phyloP scores from a whole-genome alignment of 2,329 filamentous ascomycete species.

The Arachnomyces sp. region DNA sequence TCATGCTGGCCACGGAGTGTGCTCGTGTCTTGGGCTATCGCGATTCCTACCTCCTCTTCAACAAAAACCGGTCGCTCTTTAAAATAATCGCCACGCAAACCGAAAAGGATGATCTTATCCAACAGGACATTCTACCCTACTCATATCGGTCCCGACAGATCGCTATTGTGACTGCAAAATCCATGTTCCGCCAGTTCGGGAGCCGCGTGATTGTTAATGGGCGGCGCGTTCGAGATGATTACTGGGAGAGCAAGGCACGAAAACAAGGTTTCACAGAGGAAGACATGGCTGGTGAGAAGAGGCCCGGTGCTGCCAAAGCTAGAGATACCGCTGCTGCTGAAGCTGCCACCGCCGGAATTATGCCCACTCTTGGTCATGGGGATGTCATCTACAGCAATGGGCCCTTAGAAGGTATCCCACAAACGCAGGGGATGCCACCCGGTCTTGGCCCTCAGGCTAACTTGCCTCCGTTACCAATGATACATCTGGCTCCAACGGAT shows the following conservation, averaged over 20 bases:
- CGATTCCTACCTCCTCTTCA: slow-evolving; percentile 96
- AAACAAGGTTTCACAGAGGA: slow-evolving; percentile 98
- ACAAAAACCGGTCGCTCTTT: slow-evolving; percentile 92
- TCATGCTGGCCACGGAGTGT: slow-evolving; percentile 98
- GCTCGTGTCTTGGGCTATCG: slow-evolving; percentile 87
- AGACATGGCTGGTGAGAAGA: slow-evolving; percentile 89
- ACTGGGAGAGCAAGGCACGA: slow-evolving; percentile 94
- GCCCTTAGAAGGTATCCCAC: slow-evolving; percentile 58
- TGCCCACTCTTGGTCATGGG: slow-evolving; percentile 61
- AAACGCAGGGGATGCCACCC: slow-evolving; percentile 62
- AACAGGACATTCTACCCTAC: slow-evolving; percentile 91
- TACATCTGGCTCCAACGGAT: slow-evolving; percentile 69
- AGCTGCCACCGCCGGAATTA: slow-evolving; percentile 46
- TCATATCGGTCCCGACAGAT: slow-evolving; percentile 98
- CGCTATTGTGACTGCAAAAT: slow-evolving; percentile 91
- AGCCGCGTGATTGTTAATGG: slow-evolving; percentile 87
- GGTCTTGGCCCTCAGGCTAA: slow-evolving; percentile 62
- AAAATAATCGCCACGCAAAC: slow-evolving; percentile 96
- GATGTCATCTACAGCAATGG: slow-evolving; percentile 84
- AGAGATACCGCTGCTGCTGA: slow-evolving; percentile 69
- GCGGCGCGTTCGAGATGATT: slow-evolving; percentile 87
- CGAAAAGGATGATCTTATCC: slow-evolving; percentile 93
- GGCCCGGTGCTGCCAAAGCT: slow-evolving; percentile 82
- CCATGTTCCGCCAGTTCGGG: slow-evolving; percentile 98
- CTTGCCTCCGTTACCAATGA: slow-evolving; percentile 69